Base-by-base conservation (phyloP, 306 rosid genomes). In the Cicer yamashitae region DNA sequence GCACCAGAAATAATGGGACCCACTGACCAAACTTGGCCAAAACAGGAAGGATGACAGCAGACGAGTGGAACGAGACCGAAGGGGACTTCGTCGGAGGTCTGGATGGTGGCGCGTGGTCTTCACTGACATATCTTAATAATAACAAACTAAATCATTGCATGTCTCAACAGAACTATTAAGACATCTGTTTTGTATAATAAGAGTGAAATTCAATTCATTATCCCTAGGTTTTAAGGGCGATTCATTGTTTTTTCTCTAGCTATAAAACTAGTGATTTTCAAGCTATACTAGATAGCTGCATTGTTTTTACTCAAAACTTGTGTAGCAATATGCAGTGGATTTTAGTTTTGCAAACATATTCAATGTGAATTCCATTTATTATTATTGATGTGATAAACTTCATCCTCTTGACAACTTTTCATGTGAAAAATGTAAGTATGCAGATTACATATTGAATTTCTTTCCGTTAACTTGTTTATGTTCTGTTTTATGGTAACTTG, bases 401-500 rank as follows among this genome's bases (percentile, higher is more conserved):
- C 67, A 20, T 80, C 17, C n/a, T 25, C 58, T 43, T 37, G 25
- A 30, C 57, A 46, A 73, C 51, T 43, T 66, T 44, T 65, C 69
- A 34, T 37, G 48, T 9, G 65, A 64, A 61, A 20, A 66, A 20
- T 65, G 37, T 56, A 37, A 57, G 52, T 53, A 71, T 48, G 37
- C 25, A 48, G 43, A 46, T 61, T n/a, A 15, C 15, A 5, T 15
- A 25, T 38, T 80, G 58, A 58, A 20, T 77, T 56, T 50, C 7
- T 50, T 73, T 64, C 66, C 45, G 63, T 9, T 12, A 45, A 61
- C 50, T 69, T 45, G 77, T 67, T 67, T 78, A 18, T 74, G 37
- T 57, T 63, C 8, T 15, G 40, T 77, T 34, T 47, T 48, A 63
- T 87, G 78, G 45, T 61, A 45, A 61, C 50, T 69, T 45, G 77